Evolutionary conservation across 2,329 filamentous ascomycete genomes (phyloP).

Genomic region (Diaporthe caulivora): DNA sequence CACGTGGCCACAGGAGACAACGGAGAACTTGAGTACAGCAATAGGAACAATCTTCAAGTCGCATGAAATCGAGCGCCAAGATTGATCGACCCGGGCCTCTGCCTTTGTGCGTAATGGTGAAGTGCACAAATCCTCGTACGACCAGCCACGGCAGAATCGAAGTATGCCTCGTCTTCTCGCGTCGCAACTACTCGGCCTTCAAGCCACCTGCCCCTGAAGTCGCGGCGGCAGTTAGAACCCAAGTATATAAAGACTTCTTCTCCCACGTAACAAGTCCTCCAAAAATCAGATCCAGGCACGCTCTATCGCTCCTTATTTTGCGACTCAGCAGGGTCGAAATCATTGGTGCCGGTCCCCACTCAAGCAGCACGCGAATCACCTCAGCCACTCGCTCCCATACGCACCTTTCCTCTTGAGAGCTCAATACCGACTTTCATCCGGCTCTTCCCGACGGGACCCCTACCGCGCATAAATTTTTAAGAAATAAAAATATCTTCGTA

Average conservation of each 20-base stretch:
- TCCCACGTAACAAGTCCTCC: not conserved
- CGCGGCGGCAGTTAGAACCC: not conserved
- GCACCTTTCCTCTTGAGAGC: not conserved
- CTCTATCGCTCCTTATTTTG: not conserved
- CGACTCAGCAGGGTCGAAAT: not conserved
- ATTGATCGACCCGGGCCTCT: constrained; percentile 1
- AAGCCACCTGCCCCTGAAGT: not conserved
- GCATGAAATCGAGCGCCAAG: not conserved
- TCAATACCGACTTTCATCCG: constrained; percentile 37
- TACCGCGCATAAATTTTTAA: not conserved
- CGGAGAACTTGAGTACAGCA: not conserved
- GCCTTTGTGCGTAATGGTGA: not conserved
- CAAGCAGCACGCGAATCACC: constrained; percentile 31
- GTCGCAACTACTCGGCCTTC: constrained; percentile 16
- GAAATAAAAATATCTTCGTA: not conserved
- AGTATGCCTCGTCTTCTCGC: not conserved
- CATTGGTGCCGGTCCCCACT: not conserved
- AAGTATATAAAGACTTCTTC: not conserved
- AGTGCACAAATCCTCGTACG: constrained; percentile 7
- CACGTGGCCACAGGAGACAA: not conserved
- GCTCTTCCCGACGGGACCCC: not conserved
- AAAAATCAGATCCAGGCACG: constrained; percentile 32
- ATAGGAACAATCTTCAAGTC: not conserved
- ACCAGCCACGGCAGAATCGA: not conserved
- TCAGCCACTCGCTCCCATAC: constrained; percentile 6